Percentiles rank a stretch among this genome's conserved stretches.
Conservation (phyloP, 441 rosid genomes). For the Omphalea diandra region DNA sequence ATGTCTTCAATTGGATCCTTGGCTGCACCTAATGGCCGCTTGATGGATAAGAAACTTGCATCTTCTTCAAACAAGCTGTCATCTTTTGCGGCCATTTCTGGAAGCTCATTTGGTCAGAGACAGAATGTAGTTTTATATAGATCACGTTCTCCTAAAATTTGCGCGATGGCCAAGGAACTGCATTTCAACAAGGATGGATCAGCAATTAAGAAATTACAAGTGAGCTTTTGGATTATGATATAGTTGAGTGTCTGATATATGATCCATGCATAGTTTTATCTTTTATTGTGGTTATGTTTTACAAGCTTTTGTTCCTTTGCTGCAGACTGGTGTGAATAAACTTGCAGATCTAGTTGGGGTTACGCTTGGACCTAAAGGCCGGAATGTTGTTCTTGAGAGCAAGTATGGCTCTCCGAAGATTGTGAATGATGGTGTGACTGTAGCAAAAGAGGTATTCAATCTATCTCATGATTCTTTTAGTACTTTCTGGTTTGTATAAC, state of each 20-base stretch:
- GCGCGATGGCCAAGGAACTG: constrained; percentile 80
- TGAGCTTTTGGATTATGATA: constrained; percentile 30
- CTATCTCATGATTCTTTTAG: background rate
- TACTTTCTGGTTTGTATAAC: background rate
- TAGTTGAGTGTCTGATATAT: background rate
- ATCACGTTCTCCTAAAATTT: constrained; percentile 46
- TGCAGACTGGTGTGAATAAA: constrained; percentile 89
- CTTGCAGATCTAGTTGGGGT: constrained; percentile 97
- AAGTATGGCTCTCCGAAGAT: constrained; percentile 97
- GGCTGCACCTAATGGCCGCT: constrained; percentile 52
- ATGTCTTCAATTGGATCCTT: constrained; percentile 66
- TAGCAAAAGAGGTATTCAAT: constrained; percentile 74
- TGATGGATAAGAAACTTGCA: constrained; percentile 53
- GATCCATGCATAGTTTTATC: constrained; percentile 2
- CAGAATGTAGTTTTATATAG: constrained; percentile 43
- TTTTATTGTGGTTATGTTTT: background rate
- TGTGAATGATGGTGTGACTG: constrained; percentile 96
- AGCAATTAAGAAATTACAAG: constrained; percentile 86
- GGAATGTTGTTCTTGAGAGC: constrained; percentile 98
- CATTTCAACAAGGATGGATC: constrained; percentile 94
- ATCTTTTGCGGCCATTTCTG: constrained; percentile 63
- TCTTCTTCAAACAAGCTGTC: constrained; percentile 58
- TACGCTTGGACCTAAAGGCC: constrained; percentile 94
- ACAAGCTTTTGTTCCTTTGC: constrained; percentile 7
- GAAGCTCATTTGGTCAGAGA: constrained; percentile 49